Evolutionary conservation across 139 green algal genomes (phyloP).

Genomic region (Micractinium sp.): DNA sequence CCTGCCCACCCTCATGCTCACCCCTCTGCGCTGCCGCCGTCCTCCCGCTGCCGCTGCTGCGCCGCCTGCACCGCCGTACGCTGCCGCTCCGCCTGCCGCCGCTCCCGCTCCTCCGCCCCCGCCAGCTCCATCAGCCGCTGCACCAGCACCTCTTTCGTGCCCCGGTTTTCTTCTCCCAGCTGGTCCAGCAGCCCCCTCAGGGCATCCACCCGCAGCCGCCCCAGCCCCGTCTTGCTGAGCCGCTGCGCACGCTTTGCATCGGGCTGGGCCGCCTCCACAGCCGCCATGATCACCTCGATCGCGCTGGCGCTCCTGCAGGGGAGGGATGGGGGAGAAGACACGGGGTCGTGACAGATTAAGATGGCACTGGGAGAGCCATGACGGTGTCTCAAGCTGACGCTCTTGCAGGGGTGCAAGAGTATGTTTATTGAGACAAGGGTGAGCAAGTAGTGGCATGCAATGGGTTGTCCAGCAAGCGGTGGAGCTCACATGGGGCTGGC

Average conservation of each 20-base stretch:
- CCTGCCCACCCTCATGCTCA: background rate
- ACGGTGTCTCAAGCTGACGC: no score
- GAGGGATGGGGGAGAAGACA: background rate
- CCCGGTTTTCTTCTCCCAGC: constrained; percentile 24
- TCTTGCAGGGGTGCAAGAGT: no score
- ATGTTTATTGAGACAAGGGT: no score
- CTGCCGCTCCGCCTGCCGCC: background rate
- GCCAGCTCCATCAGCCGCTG: constrained; percentile 35
- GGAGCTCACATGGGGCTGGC: no score
- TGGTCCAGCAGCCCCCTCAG: constrained; percentile 32
- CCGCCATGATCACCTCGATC: background rate
- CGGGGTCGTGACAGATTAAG: background rate
- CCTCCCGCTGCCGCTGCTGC: background rate
- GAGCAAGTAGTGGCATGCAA: no score
- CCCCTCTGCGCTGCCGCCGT: background rate
- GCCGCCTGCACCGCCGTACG: background rate
- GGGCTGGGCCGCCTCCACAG: background rate
- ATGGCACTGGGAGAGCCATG: no score
- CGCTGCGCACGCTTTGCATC: background rate
- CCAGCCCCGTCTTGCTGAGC: constrained; percentile 34
- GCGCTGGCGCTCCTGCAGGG: constrained; percentile 9
- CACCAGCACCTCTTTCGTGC: constrained; percentile 44
- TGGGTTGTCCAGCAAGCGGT: no score
- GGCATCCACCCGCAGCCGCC: constrained; percentile 21
- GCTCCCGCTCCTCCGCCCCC: background rate